phyloP scores from a whole-genome alignment of 2,329 filamentous ascomycete genomes.

The Elsinoe fawcettii region DNA sequence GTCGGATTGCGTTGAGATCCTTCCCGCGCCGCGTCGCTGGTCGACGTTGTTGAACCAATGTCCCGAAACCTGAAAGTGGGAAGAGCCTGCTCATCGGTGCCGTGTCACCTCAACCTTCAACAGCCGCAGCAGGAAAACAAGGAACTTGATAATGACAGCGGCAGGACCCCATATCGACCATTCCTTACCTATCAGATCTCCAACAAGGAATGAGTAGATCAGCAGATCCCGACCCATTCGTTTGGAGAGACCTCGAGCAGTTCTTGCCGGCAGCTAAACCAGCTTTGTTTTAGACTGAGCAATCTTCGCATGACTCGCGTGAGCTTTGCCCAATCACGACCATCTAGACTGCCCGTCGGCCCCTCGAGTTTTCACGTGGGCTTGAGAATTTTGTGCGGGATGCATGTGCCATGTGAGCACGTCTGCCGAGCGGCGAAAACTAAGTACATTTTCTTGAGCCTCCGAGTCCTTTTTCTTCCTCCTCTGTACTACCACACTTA shows the following conservation, averaged over 20 bases:
- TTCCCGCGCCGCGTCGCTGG: not conserved
- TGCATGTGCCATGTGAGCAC: constrained; percentile 8
- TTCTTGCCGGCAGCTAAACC: not conserved
- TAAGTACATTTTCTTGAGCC: not conserved
- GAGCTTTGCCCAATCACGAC: not conserved
- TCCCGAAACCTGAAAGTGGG: not conserved
- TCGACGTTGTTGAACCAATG: constrained; percentile 9
- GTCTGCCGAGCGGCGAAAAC: not conserved
- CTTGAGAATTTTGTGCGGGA: not conserved
- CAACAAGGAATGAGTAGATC: not conserved
- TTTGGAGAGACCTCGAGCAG: not conserved
- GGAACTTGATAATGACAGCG: not conserved
- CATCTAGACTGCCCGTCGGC: not conserved
- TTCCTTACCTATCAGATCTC: not conserved
- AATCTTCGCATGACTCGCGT: constrained; percentile 4
- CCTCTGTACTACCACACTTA: constrained; percentile 1
- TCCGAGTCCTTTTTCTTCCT: not conserved
- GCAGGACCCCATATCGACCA: no score
- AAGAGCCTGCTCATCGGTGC: not conserved
- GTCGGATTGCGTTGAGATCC: constrained; percentile 10
- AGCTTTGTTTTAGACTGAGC: not conserved
- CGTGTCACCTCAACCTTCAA: not conserved
- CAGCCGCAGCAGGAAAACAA: not conserved
- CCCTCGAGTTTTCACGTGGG: constrained; percentile 6
- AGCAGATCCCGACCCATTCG: constrained; percentile 6